These are phyloP conservation scores for Flaveria ramosissima DNA, from an alignment of 129 eudicot genomes.

Conservation along the genomic window DNA sequence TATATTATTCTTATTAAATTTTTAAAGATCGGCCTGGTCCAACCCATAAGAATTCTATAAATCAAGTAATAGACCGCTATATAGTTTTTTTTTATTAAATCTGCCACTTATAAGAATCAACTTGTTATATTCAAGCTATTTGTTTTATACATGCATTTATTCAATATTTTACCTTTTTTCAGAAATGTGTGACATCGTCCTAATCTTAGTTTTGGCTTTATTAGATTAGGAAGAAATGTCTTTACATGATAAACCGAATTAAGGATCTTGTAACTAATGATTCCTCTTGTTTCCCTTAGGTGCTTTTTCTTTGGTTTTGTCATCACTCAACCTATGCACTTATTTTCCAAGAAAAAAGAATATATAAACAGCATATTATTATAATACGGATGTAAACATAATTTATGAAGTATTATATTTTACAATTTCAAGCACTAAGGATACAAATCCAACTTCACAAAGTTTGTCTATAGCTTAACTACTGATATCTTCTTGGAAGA, in stretches of 20 bases:
- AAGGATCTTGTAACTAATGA: conserved; percentile 48
- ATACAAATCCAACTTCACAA: conserved; percentile 17
- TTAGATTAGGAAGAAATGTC: conserved; percentile 29
- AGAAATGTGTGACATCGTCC: conserved; percentile 8
- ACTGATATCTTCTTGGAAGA: not conserved
- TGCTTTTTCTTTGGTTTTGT: conserved; percentile 38
- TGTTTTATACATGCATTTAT: not conserved
- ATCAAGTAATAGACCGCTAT: not conserved
- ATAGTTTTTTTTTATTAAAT: not conserved
- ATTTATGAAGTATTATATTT: not conserved
- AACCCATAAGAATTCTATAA: not conserved
- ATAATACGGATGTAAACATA: not conserved
- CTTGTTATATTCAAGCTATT: not conserved
- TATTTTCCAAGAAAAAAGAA: not conserved
- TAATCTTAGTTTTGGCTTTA: conserved; percentile 26
- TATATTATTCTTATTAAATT: not conserved
- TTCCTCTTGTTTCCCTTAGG: conserved; percentile 39
- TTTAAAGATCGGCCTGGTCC: not conserved
- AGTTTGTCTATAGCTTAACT: conserved; percentile 21
- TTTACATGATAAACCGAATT: conserved; percentile 39
- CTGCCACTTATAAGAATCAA: not conserved
- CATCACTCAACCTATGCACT: conserved; percentile 23
- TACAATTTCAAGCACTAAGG: not conserved
- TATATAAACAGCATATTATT: not conserved
- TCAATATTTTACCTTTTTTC: conserved; percentile 21